Percentiles rank a stretch among this genome's conserved stretches.
Conservation (phyloP, 2,329 filamentous ascomycete species). For the Scedosporium minutisporum region DNA sequence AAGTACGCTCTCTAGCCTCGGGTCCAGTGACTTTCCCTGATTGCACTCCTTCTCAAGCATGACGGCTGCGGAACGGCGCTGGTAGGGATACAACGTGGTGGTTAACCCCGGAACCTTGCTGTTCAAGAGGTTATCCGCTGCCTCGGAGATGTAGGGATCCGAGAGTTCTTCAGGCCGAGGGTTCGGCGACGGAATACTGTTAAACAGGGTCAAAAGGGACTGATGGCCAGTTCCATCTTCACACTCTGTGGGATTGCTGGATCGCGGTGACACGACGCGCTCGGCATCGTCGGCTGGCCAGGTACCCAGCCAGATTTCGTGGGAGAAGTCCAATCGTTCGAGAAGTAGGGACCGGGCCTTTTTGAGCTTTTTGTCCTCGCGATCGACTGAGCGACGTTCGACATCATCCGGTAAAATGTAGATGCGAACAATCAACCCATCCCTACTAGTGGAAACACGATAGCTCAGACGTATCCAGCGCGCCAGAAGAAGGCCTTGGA, state of each 20-base stretch:
- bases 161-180: slow-evolving; percentile 41
- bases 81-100: slow-evolving; percentile 66
- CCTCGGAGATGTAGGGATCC: slow-evolving; percentile 40
- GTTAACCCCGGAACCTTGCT: slow-evolving; percentile 46
- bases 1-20: slow-evolving; percentile 51
- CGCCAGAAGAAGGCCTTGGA: slow-evolving; percentile 21
- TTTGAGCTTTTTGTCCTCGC: slow-evolving; percentile 33
- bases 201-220: slow-evolving; percentile 59
- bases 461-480: slow-evolving; percentile 37
- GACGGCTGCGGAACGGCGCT: slow-evolving; percentile 65
- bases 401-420: slow-evolving; percentile 60
- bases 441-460: slow-evolving; percentile 11
- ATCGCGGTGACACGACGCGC: neutral
- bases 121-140: slow-evolving; percentile 46
- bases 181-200: slow-evolving; percentile 58
- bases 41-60: slow-evolving; percentile 77
- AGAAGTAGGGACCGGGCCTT: slow-evolving; percentile 40
- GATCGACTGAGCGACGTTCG: slow-evolving; percentile 40
- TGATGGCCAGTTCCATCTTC: neutral
- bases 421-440: slow-evolving; percentile 35
- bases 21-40: slow-evolving; percentile 58
- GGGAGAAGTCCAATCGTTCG: slow-evolving; percentile 43
- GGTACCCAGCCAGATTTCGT: slow-evolving; percentile 35
- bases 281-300: neutral
- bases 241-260: neutral